A percentile compares a stretch with the other conserved stretches of the same genome.
These are phyloP conservation scores for Polytrichum commune DNA, from an alignment of 225 moss, liverwort and hornwort species.

Conservation along the genomic window DNA sequence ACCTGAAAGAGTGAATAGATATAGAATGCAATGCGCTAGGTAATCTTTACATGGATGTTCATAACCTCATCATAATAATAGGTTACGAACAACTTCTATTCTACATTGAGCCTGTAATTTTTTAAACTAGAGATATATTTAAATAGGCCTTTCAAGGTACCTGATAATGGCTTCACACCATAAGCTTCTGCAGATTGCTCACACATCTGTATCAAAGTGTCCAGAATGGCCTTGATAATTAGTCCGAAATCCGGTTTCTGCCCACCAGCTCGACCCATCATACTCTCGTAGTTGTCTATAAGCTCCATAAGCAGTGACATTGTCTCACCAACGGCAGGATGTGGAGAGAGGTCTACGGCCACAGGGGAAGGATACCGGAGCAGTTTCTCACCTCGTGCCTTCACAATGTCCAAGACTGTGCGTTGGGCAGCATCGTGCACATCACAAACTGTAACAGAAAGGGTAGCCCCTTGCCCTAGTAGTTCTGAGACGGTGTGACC, in stretches of 20 bases:
- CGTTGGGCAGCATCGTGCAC: slow-evolving; percentile 86
- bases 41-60: no score
- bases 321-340: slow-evolving; percentile 80
- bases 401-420: slow-evolving; percentile 86
- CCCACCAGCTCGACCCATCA: slow-evolving; percentile 92
- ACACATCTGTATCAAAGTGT: slow-evolving; percentile 94
- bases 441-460: slow-evolving; percentile 88
- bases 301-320: slow-evolving; percentile 85
- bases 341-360: slow-evolving; percentile 90
- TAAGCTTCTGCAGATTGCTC: slow-evolving; percentile 89
- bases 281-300: slow-evolving; percentile 81
- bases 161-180: slow-evolving; percentile 52
- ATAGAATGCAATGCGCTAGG: no score
- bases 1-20: no score
- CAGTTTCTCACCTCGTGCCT: slow-evolving; percentile 86
- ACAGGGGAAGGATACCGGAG: slow-evolving; percentile 78
- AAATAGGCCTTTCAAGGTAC: slow-evolving; percentile 12
- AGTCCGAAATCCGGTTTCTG: slow-evolving; percentile 88
- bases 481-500: slow-evolving; percentile 90
- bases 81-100: no score
- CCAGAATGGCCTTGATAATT: slow-evolving; percentile 73
- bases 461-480: slow-evolving; percentile 71
- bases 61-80: no score
- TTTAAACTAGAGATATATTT: not conserved
- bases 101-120: no score